Base-by-base conservation (phyloP, 2,329 filamentous ascomycete species). In the Cordyceps fumosorosea region DNA sequence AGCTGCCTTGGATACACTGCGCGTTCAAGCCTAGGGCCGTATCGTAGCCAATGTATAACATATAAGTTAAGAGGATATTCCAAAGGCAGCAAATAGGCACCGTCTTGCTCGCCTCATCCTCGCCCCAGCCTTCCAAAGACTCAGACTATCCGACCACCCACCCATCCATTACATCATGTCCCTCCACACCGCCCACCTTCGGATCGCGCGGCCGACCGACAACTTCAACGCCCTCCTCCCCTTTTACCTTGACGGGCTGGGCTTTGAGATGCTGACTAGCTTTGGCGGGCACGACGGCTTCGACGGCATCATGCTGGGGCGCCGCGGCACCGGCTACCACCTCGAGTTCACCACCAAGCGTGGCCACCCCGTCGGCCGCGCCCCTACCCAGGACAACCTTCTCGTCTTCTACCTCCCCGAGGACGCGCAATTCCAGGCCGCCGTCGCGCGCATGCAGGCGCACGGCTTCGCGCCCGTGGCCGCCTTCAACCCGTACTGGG, bases 401-500 rank as follows among this genome's bases (percentile, higher is more conserved):
- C 66, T 79, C 3, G 72, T 80, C 10, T 78, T 80, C 51, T 79
- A 80, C 66, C 66, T 79, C 0, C 72, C 74, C 0, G 71, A 74
- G 3, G 40, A 64, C 1, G 65, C 64, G 0, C 69, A 69, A 1
- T 75, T 72, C 64, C 51, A 66, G 14, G 63, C 62, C 0, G 72
- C 73, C 3, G 69, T 77, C 0, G 61, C 66, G 48, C 71, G 68
- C 42, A 75, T 80, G 71, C 67, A 74, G 37, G 51, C 63, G 1
- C 65, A 65, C 5, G 77, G 76, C 1, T 74, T 75, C 44, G 58
- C 52, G 14, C 64, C 72, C 2, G 75, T 79, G 29, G 64, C 67
- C 29, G 75, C 74, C 64, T 74, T 72, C 64, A 80, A 79, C 63
- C 75, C 76, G 6, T 80, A 77, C 62, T 80, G 77, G 77, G 76